Evolutionary conservation across 2,329 filamentous ascomycete genomes (phyloP).

Genomic region (Ramularia endophylla): DNA sequence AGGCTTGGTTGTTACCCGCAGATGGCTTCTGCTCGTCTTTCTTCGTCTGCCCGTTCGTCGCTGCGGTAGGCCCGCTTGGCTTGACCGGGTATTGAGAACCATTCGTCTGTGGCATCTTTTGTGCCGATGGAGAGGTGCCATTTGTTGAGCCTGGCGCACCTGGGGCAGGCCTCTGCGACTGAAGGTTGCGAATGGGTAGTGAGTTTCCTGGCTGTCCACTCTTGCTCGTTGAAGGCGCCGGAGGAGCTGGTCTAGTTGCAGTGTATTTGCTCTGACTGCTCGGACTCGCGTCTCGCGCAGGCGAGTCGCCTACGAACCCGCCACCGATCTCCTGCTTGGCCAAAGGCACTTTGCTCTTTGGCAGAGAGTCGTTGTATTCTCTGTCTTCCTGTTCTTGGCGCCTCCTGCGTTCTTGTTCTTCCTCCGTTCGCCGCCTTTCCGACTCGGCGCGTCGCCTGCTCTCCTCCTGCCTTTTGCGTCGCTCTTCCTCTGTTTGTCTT

Average conservation of each 20-base stretch:
- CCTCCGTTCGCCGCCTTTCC: constrained; percentile 37
- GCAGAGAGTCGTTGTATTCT: constrained; percentile 83
- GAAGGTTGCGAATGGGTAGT: constrained; percentile 42
- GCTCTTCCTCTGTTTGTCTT: constrained; percentile 33
- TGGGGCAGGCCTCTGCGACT: constrained; percentile 58
- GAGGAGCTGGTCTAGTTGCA: constrained; percentile 72
- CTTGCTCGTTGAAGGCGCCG: constrained; percentile 27
- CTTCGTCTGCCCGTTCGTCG: constrained; percentile 18
- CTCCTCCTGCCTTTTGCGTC: constrained; percentile 35
- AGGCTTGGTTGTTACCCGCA: constrained; percentile 24
- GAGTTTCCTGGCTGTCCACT: constrained; percentile 20
- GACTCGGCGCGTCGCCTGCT: constrained; percentile 33
- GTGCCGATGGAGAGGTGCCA: constrained; percentile 18
- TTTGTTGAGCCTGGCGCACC: constrained; percentile 27
- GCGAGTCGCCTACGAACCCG: constrained; percentile 49
- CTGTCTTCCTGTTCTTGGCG: constrained; percentile 64
- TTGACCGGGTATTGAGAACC: constrained; percentile 25
- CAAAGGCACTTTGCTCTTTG: constrained; percentile 70
- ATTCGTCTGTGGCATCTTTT: constrained; percentile 21
- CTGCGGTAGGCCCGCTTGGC: constrained; percentile 12
- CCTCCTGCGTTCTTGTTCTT: constrained; percentile 41
- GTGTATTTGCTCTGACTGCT: constrained; percentile 65
- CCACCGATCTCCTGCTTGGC: constrained; percentile 88
- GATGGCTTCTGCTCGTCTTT: constrained; percentile 22
- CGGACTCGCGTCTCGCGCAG: constrained; percentile 37